Evolutionary conservation across 2,329 filamentous ascomycete genomes (phyloP).

Genomic region (Pseudovirgaria hyperparasitica): DNA sequence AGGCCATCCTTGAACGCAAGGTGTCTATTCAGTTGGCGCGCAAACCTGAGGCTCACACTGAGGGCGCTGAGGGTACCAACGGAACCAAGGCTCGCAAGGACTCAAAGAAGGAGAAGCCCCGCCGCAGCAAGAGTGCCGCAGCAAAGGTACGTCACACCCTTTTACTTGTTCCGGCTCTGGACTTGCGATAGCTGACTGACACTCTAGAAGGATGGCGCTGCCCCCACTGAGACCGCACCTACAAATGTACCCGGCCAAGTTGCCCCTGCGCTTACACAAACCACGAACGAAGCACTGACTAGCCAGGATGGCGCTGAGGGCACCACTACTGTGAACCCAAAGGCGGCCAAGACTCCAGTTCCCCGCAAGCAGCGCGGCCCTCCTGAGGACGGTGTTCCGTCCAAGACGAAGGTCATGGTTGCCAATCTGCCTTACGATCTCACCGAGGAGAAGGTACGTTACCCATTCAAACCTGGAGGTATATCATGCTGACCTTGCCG

Average conservation of each 20-base stretch:
- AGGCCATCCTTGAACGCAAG: conserved; percentile 97
- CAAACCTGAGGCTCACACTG: conserved; percentile 79
- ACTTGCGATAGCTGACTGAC: too few relatives aligned
- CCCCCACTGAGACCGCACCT: conserved; percentile 25
- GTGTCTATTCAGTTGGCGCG: conserved; percentile 97
- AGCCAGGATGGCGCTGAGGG: conserved; percentile 37
- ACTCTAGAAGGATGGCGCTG: conserved; percentile 34
- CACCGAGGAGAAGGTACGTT: conserved; percentile 82
- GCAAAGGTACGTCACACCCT: too few relatives aligned
- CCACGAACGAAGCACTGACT: conserved; percentile 42
- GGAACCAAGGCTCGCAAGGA: conserved; percentile 47
- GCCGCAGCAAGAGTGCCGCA: too few relatives aligned
- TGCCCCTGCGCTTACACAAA: conserved; percentile 36
- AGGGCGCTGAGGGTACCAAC: conserved; percentile 61
- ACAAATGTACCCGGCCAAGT: conserved; percentile 40
- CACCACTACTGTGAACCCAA: conserved; percentile 27
- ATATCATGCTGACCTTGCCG: conserved; percentile 3
- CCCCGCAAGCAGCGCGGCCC: conserved; percentile 76
- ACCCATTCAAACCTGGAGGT: background rate
- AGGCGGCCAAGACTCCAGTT: conserved; percentile 33
- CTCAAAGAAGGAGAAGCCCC: too few relatives aligned
- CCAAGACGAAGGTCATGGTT: conserved; percentile 99
- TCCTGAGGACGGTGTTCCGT: conserved; percentile 91
- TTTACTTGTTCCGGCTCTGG: too few relatives aligned
- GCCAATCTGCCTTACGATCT: conserved; percentile 98